Evolutionary conservation across 2,329 filamentous ascomycete genomes (phyloP).

Genomic region (Helminthosporium solani): DNA sequence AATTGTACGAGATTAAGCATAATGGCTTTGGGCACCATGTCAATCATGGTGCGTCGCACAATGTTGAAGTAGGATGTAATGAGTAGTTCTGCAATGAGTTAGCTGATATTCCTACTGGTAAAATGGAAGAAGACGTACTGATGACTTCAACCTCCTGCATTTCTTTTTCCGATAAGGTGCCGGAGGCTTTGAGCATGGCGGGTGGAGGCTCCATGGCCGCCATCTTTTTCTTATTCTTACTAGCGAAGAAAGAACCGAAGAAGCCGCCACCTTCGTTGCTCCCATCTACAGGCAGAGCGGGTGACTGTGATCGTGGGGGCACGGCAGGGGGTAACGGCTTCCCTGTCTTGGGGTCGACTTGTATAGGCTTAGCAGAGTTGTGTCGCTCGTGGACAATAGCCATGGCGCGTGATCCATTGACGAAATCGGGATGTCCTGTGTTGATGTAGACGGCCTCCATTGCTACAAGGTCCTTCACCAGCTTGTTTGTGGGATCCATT

Average conservation of each 20-base stretch:
- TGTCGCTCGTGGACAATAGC: constrained; percentile 95
- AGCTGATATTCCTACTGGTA: constrained; percentile 12
- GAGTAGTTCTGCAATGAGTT: constrained; percentile 68
- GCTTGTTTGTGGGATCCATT: constrained; percentile 97
- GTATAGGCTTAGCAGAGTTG: constrained; percentile 76
- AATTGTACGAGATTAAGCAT: constrained; percentile 96
- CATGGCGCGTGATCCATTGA: constrained; percentile 97
- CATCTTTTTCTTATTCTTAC: constrained; percentile 99
- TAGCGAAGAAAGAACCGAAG: constrained; percentile 97
- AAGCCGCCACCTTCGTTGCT: constrained; percentile 69
- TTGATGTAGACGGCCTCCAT: constrained; percentile 99
- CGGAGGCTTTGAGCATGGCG: constrained; percentile 88
- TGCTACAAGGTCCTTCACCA: constrained; percentile 85
- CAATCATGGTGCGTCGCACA: constrained; percentile 96
- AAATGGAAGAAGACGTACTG: constrained; percentile 60
- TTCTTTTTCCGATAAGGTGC: constrained; percentile 90
- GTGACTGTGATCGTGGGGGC: constrained; percentile 74
- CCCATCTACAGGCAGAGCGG: constrained; percentile 57
- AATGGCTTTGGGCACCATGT: constrained; percentile 99
- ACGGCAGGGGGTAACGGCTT: constrained; percentile 74
- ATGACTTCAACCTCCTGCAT: constrained; percentile 97
- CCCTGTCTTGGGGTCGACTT: constrained; percentile 97
- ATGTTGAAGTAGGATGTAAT: constrained; percentile 99
- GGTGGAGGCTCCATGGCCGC: constrained; percentile 98
- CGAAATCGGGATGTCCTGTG: constrained; percentile 95